A percentile compares a stretch with the other conserved stretches of the same genome.
phyloP scores from a whole-genome alignment of 805 yeast genomes.

The Kluyveromyces dobzhanskii region DNA sequence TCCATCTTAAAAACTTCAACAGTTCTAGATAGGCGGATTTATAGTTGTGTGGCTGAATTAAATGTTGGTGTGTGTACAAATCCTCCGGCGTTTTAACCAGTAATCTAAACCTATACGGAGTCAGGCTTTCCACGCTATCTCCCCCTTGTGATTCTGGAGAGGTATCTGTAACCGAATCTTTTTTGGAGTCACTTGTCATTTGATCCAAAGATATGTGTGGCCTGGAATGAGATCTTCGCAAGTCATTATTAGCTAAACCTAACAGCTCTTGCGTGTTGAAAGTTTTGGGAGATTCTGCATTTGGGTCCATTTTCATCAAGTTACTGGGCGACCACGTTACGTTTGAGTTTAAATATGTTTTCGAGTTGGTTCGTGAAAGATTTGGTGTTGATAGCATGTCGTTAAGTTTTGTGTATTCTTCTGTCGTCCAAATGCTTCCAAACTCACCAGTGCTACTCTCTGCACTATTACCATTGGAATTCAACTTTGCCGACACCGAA shows the following conservation, averaged over 20 bases:
- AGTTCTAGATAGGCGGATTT: slow-evolving; percentile 15
- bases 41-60: slow-evolving; percentile 20
- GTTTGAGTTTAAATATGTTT: slow-evolving; percentile 1
- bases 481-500: neutral
- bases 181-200: neutral
- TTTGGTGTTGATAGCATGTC: slow-evolving; percentile 11
- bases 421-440: slow-evolving; percentile 47
- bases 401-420: slow-evolving; percentile 19
- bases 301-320: slow-evolving; percentile 1
- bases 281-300: neutral
- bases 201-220: slow-evolving; percentile 18
- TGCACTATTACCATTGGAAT: neutral
- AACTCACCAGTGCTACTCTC: slow-evolving; percentile 20
- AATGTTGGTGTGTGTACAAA: slow-evolving; percentile 12
- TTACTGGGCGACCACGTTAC: slow-evolving; percentile 1
- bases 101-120: slow-evolving; percentile 17
- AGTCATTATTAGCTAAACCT: neutral
- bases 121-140: slow-evolving; percentile 3
- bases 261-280: slow-evolving; percentile 1
- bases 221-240: slow-evolving; percentile 11
- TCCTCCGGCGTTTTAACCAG: slow-evolving; percentile 18
- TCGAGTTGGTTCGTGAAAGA: slow-evolving; percentile 4
- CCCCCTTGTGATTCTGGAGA: slow-evolving; percentile 7
- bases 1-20: slow-evolving; percentile 10
- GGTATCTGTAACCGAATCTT: slow-evolving; percentile 1